Evolutionary conservation across 106 monocot genomes (phyloP).

Genomic region (Narthecium ossifragum): DNA sequence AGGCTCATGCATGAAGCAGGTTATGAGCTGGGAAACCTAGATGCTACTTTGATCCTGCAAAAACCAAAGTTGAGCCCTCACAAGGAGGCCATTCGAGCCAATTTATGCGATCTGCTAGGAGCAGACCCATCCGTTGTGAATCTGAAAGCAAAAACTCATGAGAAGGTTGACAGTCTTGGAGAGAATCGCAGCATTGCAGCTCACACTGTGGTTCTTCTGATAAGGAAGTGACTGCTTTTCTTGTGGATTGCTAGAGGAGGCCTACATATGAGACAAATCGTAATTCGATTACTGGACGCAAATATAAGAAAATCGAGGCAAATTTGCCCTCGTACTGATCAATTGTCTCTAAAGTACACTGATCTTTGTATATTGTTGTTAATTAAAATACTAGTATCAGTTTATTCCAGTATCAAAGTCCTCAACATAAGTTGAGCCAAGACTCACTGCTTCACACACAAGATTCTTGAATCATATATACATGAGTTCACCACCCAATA

Average conservation of each 20-base stretch:
- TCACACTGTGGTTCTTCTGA: constrained; percentile 88
- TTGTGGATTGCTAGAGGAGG: not conserved
- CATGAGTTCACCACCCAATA: too few species aligned
- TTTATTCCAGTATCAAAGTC: too few species aligned
- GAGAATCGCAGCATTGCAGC: constrained; percentile 95
- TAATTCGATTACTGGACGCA: too few species aligned
- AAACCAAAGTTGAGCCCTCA: constrained; percentile 91
- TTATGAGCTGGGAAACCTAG: constrained; percentile 91
- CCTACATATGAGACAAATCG: not conserved
- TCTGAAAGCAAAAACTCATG: constrained; percentile 94
- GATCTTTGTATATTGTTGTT: too few species aligned
- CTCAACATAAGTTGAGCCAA: too few species aligned
- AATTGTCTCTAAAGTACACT: too few species aligned
- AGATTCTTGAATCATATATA: too few species aligned
- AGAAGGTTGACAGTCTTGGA: constrained; percentile 95
- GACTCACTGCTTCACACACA: too few species aligned
- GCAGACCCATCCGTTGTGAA: constrained; percentile 81
- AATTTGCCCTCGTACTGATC: too few species aligned
- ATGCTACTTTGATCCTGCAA: constrained; percentile 90
- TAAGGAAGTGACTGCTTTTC: constrained; percentile 22
- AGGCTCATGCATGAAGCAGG: constrained; percentile 93
- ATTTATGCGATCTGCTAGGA: constrained; percentile 67
- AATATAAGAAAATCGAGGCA: too few species aligned
- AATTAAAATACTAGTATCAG: too few species aligned
- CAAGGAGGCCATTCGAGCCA: constrained; percentile 81